Conservation (phyloP, 805 yeast genomes). For the Metschnikowia orientalis region DNA sequence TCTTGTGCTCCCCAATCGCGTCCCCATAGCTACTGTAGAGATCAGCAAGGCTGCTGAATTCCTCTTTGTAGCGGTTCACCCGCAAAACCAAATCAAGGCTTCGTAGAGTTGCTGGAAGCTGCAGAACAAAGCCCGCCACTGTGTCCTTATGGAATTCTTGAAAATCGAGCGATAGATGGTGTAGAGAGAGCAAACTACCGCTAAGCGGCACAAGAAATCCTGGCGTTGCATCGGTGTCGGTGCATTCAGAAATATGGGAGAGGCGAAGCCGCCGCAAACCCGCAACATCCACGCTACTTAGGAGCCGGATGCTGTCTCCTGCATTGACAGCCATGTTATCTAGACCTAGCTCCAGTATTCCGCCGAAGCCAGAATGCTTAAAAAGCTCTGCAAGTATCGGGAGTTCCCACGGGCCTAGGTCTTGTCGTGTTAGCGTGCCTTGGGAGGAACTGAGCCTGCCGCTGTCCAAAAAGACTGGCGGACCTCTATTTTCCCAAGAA, state of each 20-base stretch:
- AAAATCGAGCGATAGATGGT: constrained; percentile 34
- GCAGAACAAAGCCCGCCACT: constrained; percentile 32
- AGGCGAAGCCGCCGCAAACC: constrained; percentile 28
- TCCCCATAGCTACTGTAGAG: constrained; percentile 16
- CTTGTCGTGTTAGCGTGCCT: too few relatives aligned
- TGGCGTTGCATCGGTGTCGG: neutral
- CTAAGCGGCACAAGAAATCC: constrained; percentile 23
- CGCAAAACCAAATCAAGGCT: constrained; percentile 39
- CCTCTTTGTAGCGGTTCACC: constrained; percentile 30
- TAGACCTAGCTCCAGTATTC: constrained; percentile 21
- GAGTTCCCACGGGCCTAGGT: too few relatives aligned
- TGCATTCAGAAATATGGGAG: constrained; percentile 33
- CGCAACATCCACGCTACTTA: constrained; percentile 17
- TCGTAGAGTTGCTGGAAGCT: constrained; percentile 21
- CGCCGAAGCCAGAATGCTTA: too few relatives aligned
- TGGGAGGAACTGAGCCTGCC: too few relatives aligned
- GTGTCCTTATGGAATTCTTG: constrained; percentile 40
- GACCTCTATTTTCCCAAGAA: too few relatives aligned
- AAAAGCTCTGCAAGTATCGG: too few relatives aligned
- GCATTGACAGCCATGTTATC: constrained; percentile 22
- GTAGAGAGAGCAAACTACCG: constrained; percentile 23
- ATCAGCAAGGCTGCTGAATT: constrained; percentile 4
- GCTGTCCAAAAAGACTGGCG: too few relatives aligned
- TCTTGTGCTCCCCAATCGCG: constrained; percentile 20
- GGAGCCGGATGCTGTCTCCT: constrained; percentile 20